Conservation (phyloP, 2,329 filamentous ascomycete species). For the Colletotrichum kahawae region DNA sequence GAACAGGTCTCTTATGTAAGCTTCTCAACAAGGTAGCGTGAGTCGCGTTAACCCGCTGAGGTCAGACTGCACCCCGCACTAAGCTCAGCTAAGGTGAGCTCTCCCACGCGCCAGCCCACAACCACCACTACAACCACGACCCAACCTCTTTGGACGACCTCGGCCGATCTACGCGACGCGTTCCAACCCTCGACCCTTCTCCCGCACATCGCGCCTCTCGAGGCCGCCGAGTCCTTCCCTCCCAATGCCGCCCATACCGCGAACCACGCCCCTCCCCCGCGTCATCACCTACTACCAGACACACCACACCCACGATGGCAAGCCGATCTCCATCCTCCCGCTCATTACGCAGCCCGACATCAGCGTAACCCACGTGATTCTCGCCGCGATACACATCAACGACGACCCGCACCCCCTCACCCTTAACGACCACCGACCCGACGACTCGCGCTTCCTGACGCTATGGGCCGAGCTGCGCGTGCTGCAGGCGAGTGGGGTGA, state of each 20-base stretch:
- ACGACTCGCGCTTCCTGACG: conserved; percentile 68
- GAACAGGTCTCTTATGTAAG: too few species aligned
- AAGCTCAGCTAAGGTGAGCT: not conserved
- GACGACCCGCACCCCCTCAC: conserved; percentile 68
- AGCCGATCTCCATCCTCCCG: conserved; percentile 58
- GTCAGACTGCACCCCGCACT: not conserved
- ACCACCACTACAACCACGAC: not conserved
- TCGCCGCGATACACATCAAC: conserved; percentile 88
- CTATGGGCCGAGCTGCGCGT: conserved; percentile 80
- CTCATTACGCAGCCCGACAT: conserved; percentile 53
- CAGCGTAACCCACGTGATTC: conserved; percentile 77
- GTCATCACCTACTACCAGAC: conserved; percentile 62
- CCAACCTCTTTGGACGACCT: not conserved
- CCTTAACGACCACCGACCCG: conserved; percentile 79
- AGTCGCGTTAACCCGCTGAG: too few species aligned
- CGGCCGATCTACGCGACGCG: not conserved
- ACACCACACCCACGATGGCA: conserved; percentile 49
- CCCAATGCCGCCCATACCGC: conserved; percentile 20
- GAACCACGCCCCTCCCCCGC: conserved; percentile 42
- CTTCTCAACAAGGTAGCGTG: too few species aligned
- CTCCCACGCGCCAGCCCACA: not conserved
- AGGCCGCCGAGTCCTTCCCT: not conserved
- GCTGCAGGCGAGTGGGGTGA: conserved; percentile 76
- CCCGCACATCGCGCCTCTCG: not conserved
- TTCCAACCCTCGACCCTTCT: not conserved